Conservation (phyloP, 2,329 filamentous ascomycete species). For the Xylariaceae sp. region DNA sequence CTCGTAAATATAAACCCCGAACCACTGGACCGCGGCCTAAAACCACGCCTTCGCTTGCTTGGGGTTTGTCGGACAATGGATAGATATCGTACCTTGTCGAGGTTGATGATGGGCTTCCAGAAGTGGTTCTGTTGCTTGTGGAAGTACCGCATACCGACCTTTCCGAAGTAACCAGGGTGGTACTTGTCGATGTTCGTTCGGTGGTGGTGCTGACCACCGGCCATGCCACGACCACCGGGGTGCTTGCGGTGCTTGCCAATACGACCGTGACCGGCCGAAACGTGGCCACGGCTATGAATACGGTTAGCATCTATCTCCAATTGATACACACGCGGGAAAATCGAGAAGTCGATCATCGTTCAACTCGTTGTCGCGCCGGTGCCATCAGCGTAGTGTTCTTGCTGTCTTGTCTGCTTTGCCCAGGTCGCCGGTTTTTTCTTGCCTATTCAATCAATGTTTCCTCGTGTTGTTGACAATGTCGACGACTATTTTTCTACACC, state of each 20-base stretch:
- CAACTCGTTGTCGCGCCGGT: slow-evolving; percentile 16
- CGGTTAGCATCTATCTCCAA: slow-evolving; percentile 34
- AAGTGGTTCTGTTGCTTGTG: slow-evolving; percentile 94
- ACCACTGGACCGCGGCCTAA: not conserved
- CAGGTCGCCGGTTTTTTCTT: not conserved
- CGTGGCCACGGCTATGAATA: slow-evolving; percentile 81
- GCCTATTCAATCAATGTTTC: not conserved
- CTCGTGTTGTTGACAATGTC: not conserved
- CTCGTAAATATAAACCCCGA: not conserved
- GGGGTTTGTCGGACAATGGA: slow-evolving; percentile 2
- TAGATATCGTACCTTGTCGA: slow-evolving; percentile 81
- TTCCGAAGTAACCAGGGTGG: slow-evolving; percentile 98
- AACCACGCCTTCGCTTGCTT: not conserved
- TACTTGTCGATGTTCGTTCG: slow-evolving; percentile 82
- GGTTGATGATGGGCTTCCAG: slow-evolving; percentile 99
- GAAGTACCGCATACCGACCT: slow-evolving; percentile 95
- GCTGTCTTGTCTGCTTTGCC: not conserved
- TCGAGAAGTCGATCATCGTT: slow-evolving; percentile 5
- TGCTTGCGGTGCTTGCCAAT: slow-evolving; percentile 98
- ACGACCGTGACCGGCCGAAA: slow-evolving; percentile 97
- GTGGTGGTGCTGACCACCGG: slow-evolving; percentile 99
- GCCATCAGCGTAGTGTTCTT: slow-evolving; percentile 1
- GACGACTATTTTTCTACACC: not conserved
- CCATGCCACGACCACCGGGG: slow-evolving; percentile 80
- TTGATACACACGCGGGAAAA: not conserved